Conservation (phyloP, 495 filamentous ascomycete species). For the Lasiosphaeria miniovina region DNA sequence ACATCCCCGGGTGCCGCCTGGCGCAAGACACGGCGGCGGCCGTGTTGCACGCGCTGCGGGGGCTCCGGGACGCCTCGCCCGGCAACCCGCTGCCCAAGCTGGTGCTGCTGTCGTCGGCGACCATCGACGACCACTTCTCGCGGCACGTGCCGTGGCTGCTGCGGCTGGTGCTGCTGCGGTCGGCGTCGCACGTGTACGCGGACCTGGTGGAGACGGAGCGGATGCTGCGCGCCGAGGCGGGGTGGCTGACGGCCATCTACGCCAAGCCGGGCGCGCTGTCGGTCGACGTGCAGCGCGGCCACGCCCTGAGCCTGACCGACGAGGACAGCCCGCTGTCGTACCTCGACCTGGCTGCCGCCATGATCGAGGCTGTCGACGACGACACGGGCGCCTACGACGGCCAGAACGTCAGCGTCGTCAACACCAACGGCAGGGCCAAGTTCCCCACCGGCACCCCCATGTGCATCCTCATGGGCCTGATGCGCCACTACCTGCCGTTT, state of each 20-base stretch:
- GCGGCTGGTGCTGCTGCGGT: conserved; percentile 22
- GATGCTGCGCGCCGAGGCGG: conserved; percentile 33
- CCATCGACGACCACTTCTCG: conserved; percentile 32
- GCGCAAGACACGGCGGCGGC: conserved; percentile 30
- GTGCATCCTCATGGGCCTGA: conserved; percentile 24
- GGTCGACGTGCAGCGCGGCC: conserved; percentile 37
- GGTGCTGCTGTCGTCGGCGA: conserved; percentile 39
- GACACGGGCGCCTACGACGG: conserved; percentile 33
- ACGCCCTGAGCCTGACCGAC: conserved; percentile 36
- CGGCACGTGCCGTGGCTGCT: conserved; percentile 27
- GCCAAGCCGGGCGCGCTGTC: conserved; percentile 44
- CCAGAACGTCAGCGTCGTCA: conserved; percentile 38
- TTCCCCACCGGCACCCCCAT: conserved; percentile 22
- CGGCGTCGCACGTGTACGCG: conserved; percentile 35
- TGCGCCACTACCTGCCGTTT: conserved; percentile 33
- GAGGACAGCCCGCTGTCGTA: conserved; percentile 38
- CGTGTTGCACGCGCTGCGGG: conserved; percentile 34
- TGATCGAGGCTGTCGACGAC: conserved; percentile 47
- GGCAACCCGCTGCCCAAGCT: conserved; percentile 30
- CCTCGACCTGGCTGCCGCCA: conserved; percentile 44
- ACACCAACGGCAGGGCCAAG: conserved; percentile 14
- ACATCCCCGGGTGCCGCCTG: conserved; percentile 34
- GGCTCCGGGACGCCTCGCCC: conserved; percentile 11
- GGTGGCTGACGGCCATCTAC: conserved; percentile 39
- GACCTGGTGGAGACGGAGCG: conserved; percentile 38